Base-by-base conservation (phyloP, 2,329 filamentous ascomycete species). In the Ceratocystis lukuohia region DNA sequence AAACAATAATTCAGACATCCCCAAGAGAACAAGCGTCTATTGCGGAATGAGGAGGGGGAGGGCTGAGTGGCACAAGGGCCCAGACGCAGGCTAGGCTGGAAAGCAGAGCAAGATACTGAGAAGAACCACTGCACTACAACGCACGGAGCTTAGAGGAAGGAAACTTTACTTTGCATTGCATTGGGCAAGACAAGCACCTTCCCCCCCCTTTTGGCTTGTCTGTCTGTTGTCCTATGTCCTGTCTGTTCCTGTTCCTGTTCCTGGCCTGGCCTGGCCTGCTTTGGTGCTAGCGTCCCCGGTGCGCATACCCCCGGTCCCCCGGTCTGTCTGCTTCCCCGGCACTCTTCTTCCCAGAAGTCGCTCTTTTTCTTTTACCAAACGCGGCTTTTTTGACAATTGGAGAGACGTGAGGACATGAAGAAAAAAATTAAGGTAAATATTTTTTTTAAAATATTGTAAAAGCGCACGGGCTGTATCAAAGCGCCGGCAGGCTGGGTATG, bases 381-480 rank as follows among this genome's bases (percentile, higher is more conserved):
- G 53, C 53, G 25, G 53, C 25, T 57, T 57, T 57, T 57, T 33
- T 33, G 12, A 41, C 10, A 41, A 41, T 12, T 41, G 37, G 37
- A 41, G 37, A 41, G 10, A 41, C 3, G 37, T 41, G 37, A 41
- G 10, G 12, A 41, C 8, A 17, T 25, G 8, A 56, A 22, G 53
- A 22, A 57, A 25, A 57, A 4, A 7, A 30, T 37, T 4, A 37
- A 37, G 3, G 12, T 41, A 15, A 4, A 41, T 41, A 15, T 2
- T 22, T 12, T 4, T 41, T 41, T n/a, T n/a, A n/a, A n/a, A 15
- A 12, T 5, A 41, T 41, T 5, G 5, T 28, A 28, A 28, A 28
- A 33, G 10, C 53, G 53, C 53, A 57, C 53, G 30, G 53, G 53
- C 53, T 30, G 25, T 57, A 33, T 57, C 53, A 57, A 57, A 57